Percentiles rank a stretch among this genome's conserved stretches.
These are phyloP conservation scores for Kregervanrija pseudodelftensis DNA, from an alignment of 805 yeast species.

Conservation along the genomic window DNA sequence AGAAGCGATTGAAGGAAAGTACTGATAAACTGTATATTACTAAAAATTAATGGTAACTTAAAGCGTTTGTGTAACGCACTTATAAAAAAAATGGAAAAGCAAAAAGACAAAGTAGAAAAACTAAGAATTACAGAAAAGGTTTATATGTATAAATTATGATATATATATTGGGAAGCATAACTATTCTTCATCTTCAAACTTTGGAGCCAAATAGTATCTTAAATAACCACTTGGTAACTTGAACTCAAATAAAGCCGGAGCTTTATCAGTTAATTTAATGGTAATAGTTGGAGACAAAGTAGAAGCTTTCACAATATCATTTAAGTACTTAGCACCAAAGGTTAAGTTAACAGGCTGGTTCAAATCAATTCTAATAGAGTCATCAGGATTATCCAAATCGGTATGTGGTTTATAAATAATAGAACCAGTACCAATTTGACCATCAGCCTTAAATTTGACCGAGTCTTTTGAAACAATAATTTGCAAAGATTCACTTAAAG, in stretches of 20 bases:
- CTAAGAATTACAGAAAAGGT: constrained; percentile 1
- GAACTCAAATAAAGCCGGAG: constrained; percentile 92
- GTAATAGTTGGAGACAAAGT: constrained; percentile 70
- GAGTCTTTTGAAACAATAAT: constrained; percentile 87
- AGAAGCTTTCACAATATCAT: constrained; percentile 88
- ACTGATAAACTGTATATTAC: constrained; percentile 8
- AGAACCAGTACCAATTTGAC: constrained; percentile 85
- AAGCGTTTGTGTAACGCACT: neutral
- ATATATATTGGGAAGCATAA: neutral
- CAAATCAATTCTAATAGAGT: constrained; percentile 67
- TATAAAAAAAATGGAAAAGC: constrained; percentile 2
- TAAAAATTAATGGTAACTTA: neutral
- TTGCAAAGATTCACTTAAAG: constrained; percentile 80
- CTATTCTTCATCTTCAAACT: constrained; percentile 86
- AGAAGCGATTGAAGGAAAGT: constrained; percentile 19
- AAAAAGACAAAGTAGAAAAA: constrained; percentile 1
- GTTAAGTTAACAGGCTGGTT: constrained; percentile 82
- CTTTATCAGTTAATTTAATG: constrained; percentile 78
- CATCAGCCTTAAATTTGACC: constrained; percentile 82
- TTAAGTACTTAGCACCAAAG: constrained; percentile 86
- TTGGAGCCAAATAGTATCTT: constrained; percentile 95
- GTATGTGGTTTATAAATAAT: constrained; percentile 79
- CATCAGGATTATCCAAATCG: constrained; percentile 74
- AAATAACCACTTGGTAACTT: constrained; percentile 86
- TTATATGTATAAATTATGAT: neutral